These are phyloP conservation scores for Cochlearia excelsa DNA, from an alignment of 345 rosid species.

Conservation along the genomic window DNA sequence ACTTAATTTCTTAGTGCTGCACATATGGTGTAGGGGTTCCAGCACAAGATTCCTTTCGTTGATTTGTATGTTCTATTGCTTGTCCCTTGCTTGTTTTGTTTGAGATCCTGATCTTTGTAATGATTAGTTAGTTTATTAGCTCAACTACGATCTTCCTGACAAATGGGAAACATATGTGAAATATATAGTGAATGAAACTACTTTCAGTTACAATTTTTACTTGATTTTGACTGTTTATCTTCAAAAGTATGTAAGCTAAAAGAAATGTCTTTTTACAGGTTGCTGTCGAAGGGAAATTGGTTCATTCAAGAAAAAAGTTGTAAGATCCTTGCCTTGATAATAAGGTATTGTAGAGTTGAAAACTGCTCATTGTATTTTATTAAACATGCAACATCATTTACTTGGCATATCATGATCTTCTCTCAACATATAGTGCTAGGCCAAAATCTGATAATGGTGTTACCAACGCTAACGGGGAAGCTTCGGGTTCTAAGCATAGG, in stretches of 20 bases:
- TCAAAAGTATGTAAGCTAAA: constrained; percentile 25
- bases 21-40: too few relatives aligned
- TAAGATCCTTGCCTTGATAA: constrained; percentile 75
- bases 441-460: constrained; percentile 50
- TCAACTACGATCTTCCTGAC: too few relatives aligned
- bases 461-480: constrained; percentile 49
- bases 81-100: too few relatives aligned
- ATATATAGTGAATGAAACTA: background rate
- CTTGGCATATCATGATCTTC: constrained; percentile 9
- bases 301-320: constrained; percentile 96
- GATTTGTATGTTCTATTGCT: too few relatives aligned
- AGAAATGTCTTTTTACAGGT: constrained; percentile 48
- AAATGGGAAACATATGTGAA: too few relatives aligned
- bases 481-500: constrained; percentile 64
- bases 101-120: too few relatives aligned
- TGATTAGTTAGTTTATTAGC: too few relatives aligned
- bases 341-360: constrained; percentile 52
- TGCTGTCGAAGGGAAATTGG: constrained; percentile 95
- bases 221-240: constrained; percentile 11
- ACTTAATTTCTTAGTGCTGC: too few relatives aligned
- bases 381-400: constrained; percentile 14
- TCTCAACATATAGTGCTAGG: constrained; percentile 56
- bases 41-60: too few relatives aligned
- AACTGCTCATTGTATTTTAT: constrained; percentile 3
- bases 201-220: background rate